Conservation (phyloP, 352 stramenopile genomes). For the Thraustochytrium striatum region DNA sequence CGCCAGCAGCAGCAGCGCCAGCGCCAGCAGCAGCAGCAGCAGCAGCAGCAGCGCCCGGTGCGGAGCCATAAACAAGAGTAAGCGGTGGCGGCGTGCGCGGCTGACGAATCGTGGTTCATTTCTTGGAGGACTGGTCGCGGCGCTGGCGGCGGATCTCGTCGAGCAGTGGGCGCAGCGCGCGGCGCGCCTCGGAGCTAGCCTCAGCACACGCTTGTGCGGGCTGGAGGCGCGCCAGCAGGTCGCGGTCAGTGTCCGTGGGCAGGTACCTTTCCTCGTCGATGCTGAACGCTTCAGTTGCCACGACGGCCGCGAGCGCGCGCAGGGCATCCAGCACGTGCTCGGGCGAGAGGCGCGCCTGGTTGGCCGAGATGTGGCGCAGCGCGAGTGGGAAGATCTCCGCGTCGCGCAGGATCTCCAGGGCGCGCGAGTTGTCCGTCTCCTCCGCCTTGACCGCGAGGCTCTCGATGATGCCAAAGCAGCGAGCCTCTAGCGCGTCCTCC, state of each 20-base stretch:
- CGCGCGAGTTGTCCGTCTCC: neutral
- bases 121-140: neutral
- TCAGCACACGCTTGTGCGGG: neutral
- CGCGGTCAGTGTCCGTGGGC: neutral
- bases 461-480: constrained; percentile 11
- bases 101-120: constrained; percentile 13
- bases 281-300: neutral
- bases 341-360: neutral
- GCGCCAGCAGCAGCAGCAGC: constrained; percentile 13
- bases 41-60: neutral
- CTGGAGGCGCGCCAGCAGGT: neutral
- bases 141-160: neutral
- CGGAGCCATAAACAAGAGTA: neutral
- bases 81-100: too few species aligned
- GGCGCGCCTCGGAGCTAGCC: neutral
- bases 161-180: neutral
- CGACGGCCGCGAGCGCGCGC: neutral
- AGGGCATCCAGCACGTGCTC: neutral
- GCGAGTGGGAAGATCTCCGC: neutral
- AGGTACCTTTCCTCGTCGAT: constrained; percentile 12
- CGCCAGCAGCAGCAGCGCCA: too few species aligned
- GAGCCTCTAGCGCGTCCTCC: neutral
- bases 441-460: neutral
- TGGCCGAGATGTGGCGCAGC: constrained; percentile 6
- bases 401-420: neutral